phyloP scores from a whole-genome alignment of 1,284 basidiomycete species.

The Fomitopsis palustris region DNA sequence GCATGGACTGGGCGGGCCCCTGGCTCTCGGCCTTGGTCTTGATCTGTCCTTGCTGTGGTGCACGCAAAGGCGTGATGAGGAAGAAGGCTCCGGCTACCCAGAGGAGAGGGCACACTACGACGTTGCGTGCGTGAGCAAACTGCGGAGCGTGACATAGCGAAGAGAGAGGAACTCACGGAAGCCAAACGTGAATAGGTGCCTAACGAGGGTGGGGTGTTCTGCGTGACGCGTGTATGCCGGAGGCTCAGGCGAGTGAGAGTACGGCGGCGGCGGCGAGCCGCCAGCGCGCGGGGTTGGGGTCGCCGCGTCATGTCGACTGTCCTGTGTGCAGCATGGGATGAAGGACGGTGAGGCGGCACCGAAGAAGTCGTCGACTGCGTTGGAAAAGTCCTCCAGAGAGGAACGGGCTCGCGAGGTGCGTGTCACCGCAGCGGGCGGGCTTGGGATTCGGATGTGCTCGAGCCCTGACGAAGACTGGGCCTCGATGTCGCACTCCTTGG shows the following conservation, averaged over 20 bases:
- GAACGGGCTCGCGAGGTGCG: conserved; percentile 11
- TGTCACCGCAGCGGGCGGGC: conserved; percentile 2
- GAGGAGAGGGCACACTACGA: conserved; percentile 40
- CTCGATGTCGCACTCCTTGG: conserved; percentile 30
- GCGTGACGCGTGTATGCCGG: conserved; percentile 22
- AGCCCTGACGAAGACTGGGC: conserved; percentile 40
- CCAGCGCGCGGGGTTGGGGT: conserved; percentile 6
- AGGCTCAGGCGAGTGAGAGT: conserved; percentile 19
- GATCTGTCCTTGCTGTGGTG: conserved; percentile 36
- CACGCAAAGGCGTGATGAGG: conserved; percentile 34
- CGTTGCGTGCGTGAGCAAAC: background rate
- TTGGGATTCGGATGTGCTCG: conserved; percentile 18
- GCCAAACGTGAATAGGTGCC: conserved; percentile 32
- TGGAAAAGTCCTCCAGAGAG: conserved; percentile 14
- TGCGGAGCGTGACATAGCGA: background rate
- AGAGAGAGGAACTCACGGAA: conserved; percentile 23
- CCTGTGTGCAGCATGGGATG: conserved; percentile 19
- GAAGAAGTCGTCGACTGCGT: conserved; percentile 29
- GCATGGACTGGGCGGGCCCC: conserved; percentile 33
- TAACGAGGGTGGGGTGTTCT: conserved; percentile 29
- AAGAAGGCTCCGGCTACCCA: conserved; percentile 38
- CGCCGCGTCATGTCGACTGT: conserved; percentile 27
- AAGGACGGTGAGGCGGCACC: conserved; percentile 19
- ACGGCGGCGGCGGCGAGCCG: conserved; percentile 24
- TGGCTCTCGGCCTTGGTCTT: conserved; percentile 34